Evolutionary conservation across 139 green algal genomes (phyloP).

Genomic region (Coelastrella sp.): DNA sequence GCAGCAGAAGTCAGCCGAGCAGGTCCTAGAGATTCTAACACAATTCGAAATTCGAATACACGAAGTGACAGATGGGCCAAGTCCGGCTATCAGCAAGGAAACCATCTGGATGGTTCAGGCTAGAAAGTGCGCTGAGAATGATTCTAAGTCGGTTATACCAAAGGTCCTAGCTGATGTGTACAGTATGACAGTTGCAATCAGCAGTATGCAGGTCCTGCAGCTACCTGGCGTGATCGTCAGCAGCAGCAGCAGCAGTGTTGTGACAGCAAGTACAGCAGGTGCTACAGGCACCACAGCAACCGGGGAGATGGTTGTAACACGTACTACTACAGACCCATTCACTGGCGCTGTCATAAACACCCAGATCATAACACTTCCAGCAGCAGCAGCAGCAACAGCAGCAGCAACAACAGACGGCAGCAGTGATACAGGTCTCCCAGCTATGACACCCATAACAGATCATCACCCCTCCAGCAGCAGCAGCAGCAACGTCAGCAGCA

Average conservation of each 20-base stretch:
- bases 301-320: neutral
- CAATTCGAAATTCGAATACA: neutral
- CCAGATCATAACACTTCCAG: neutral
- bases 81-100: neutral
- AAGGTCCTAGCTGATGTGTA: constrained; percentile 9
- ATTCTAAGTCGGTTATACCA: neutral
- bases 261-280: neutral
- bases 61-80: neutral
- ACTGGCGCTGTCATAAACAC: neutral
- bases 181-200: neutral
- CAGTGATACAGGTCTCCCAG: neutral
- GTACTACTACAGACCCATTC: neutral
- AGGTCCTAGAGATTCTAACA: neutral
- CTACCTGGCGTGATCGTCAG: neutral
- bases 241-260: neutral
- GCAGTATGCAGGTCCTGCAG: neutral
- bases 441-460: no score
- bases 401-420: neutral
- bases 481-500: neutral
- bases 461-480: neutral
- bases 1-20: neutral
- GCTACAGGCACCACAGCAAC: neutral
- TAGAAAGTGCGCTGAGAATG: neutral
- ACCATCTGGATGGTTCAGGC: neutral
- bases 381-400: neutral